Base-by-base conservation (phyloP, 257 asterid genomes). In the Lavandula angustifolia region DNA sequence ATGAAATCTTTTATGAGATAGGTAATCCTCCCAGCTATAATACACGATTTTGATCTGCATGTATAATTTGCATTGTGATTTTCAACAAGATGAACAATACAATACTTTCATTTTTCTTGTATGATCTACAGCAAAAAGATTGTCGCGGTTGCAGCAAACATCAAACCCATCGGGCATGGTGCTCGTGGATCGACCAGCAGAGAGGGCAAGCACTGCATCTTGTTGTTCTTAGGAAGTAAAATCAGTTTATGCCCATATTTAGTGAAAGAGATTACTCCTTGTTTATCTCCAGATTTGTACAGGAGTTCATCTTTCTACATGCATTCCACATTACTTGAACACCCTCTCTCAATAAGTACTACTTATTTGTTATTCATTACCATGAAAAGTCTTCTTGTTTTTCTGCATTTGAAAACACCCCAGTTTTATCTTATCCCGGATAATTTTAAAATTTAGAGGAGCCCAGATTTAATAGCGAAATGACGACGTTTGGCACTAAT, bases 161-260 rank as follows among this genome's bases (percentile, higher is more conserved):
- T 73, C 85, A 62, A 88, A 86, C 73, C 95, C 95, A 2, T 79
- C 96, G 0, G 95, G 95, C 68, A 88, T 86, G 96, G 92, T 84
- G 54, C 88, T 88, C 35, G 80, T 84, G 84, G 95, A 88, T 63
- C 84, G 87, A 70, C 87, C 91, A 10, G 87, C 86, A 12, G 89
- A 79, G 57, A 79, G 64, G 54, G 71, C 74, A 17, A 42, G 68
- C 54, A 7, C 42, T 50, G 72, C 69, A 53, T 86, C 95, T 29
- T 88, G 95, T 71, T 88, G 96, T 78, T 75, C 88, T 73, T 88
- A 73, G 60, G 40, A 61, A 70, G 70, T 54, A 43, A 55, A 41
- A 71, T 42, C 31, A 48, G 17, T 55, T 66, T 60, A 68, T 66
- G 77, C 33, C 71, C 75, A 75, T 69, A 69, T 53, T 5, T 44